phyloP scores from a whole-genome alignment of 768 basidiomycete species.

The Calocera cornea region DNA sequence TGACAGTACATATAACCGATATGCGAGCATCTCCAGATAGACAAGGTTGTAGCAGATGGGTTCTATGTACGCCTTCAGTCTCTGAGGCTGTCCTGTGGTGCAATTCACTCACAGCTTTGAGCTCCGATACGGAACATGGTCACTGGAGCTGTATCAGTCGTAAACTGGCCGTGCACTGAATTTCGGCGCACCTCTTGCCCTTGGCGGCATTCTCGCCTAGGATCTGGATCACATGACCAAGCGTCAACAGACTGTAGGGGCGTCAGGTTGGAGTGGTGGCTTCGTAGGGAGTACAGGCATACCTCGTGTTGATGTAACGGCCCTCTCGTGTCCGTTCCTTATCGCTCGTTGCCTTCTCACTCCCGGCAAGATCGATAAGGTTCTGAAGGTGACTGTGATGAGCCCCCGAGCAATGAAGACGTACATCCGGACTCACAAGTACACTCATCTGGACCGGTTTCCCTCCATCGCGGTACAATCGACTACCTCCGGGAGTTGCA shows the following conservation, averaged over 20 bases:
- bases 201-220: slow-evolving; percentile 74
- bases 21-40: slow-evolving; percentile 91
- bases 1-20: slow-evolving; percentile 90
- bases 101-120: slow-evolving; percentile 47
- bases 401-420: background rate
- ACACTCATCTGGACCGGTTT: slow-evolving; percentile 67
- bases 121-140: slow-evolving; percentile 90
- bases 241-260: slow-evolving; percentile 58
- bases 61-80: slow-evolving; percentile 20
- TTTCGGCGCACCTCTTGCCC: slow-evolving; percentile 43
- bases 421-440: slow-evolving; percentile 34
- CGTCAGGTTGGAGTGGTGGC: background rate
- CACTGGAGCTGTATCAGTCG: slow-evolving; percentile 28
- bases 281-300: slow-evolving; percentile 6
- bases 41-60: slow-evolving; percentile 86
- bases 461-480: slow-evolving; percentile 64
- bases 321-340: slow-evolving; percentile 94
- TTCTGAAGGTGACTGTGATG: slow-evolving; percentile 37
- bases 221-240: slow-evolving; percentile 85
- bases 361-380: slow-evolving; percentile 90
- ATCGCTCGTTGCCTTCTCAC: slow-evolving; percentile 89
- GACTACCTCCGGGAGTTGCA: slow-evolving; percentile 44
- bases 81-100: background rate
- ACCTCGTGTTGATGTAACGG: slow-evolving; percentile 74
- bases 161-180: background rate